Conservation (phyloP, 2,329 filamentous ascomycete genomes). For the Nectriaceae sp. region DNA sequence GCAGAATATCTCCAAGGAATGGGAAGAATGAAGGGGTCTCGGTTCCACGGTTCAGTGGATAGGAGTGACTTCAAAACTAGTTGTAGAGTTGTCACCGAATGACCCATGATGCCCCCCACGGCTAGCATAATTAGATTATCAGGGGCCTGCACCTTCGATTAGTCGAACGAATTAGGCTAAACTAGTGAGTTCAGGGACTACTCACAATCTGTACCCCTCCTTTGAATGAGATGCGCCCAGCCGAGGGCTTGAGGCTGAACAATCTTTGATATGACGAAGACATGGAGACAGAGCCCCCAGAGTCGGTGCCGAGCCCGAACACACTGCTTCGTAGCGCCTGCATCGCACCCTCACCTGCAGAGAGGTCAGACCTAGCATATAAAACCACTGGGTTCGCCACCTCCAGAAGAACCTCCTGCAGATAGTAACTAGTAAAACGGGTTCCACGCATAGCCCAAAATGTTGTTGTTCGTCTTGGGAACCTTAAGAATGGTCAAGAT, state of each 20-base stretch:
- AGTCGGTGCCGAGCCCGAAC: slow-evolving; percentile 1
- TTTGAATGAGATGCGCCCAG: slow-evolving; percentile 1
- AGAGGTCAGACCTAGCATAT: too few relatives aligned
- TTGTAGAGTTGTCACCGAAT: background rate
- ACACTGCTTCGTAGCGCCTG: slow-evolving; percentile 1
- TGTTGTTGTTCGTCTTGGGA: slow-evolving; percentile 1
- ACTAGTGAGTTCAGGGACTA: too few relatives aligned
- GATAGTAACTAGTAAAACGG: background rate
- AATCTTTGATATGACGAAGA: background rate
- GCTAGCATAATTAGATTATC: background rate
- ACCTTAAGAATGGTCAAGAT: too few relatives aligned
- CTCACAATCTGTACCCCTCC: background rate
- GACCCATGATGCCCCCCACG: background rate
- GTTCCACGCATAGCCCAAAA: background rate
- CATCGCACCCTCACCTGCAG: background rate
- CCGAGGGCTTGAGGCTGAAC: slow-evolving; percentile 1
- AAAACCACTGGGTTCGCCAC: background rate
- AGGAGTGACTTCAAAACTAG: background rate
- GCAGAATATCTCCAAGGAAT: background rate
- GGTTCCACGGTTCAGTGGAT: slow-evolving; percentile 2
- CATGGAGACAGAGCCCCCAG: slow-evolving; percentile 3
- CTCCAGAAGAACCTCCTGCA: background rate
- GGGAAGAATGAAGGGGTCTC: background rate
- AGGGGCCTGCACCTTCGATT: slow-evolving; percentile 29
- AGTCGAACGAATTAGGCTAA: slow-evolving; percentile 38